Percentiles rank a stretch among this genome's conserved stretches.
phyloP scores from a whole-genome alignment of 768 basidiomycete genomes.

The Lepiota venenata region DNA sequence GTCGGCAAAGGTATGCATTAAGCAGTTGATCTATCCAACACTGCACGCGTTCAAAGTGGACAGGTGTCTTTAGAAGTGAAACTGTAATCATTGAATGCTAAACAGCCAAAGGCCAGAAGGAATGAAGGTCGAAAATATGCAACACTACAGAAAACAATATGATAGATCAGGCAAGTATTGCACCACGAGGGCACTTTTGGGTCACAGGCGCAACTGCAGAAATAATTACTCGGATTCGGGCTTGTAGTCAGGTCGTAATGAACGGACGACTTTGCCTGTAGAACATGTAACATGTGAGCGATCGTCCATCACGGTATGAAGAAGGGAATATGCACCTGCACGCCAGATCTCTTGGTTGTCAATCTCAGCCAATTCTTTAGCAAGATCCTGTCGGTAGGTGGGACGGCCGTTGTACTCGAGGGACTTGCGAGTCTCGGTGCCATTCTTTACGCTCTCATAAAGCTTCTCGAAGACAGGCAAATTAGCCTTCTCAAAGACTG shows the following conservation, averaged over 20 bases:
- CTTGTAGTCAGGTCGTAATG: constrained; percentile 84
- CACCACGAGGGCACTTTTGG: constrained; percentile 1
- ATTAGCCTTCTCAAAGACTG: constrained; percentile 93
- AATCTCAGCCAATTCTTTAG: constrained; percentile 90
- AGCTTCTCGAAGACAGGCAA: constrained; percentile 91
- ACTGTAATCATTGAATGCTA: not conserved
- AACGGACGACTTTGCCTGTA: constrained; percentile 87
- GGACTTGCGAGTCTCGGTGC: constrained; percentile 95
- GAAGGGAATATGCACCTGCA: constrained; percentile 54
- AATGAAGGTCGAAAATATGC: not conserved
- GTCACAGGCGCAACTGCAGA: not conserved
- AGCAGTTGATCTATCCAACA: too few relatives aligned
- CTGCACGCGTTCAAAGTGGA: too few relatives aligned
- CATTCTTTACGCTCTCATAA: constrained; percentile 92
- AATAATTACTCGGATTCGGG: constrained; percentile 45
- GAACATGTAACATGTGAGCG: constrained; percentile 3
- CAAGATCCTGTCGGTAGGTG: constrained; percentile 92
- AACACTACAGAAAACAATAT: not conserved
- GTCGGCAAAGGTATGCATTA: too few relatives aligned
- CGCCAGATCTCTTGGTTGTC: constrained; percentile 99
- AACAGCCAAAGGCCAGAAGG: not conserved
- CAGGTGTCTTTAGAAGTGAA: too few relatives aligned
- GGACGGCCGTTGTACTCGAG: constrained; percentile 92
- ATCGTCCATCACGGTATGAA: not conserved
- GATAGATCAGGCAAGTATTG: not conserved